These are phyloP conservation scores for Pythium utonaiense DNA, from an alignment of 352 stramenopile species.

Conservation along the genomic window DNA sequence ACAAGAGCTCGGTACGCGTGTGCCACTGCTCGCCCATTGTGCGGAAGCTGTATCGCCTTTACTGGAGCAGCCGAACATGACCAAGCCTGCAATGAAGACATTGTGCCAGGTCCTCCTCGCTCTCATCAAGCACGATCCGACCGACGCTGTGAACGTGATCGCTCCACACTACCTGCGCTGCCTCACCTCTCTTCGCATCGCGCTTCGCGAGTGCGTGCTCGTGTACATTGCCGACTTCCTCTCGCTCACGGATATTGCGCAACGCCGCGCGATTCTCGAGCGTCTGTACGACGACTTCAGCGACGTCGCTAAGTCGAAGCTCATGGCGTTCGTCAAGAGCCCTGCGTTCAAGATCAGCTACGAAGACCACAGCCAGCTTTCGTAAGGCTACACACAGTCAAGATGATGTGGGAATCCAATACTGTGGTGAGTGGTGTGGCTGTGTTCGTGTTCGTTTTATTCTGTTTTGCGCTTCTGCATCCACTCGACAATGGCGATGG, in stretches of 20 bases:
- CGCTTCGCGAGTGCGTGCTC: conserved; percentile 60
- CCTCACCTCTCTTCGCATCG: conserved; percentile 38
- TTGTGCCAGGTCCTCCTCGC: conserved; percentile 68
- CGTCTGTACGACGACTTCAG: conserved; percentile 70
- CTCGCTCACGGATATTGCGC: conserved; percentile 38
- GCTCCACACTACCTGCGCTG: conserved; percentile 51
- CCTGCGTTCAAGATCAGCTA: conserved; percentile 41
- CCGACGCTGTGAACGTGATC: conserved; percentile 31
- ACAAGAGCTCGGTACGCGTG: conserved; percentile 32
- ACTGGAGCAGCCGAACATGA: conserved; percentile 38
- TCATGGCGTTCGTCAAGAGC: conserved; percentile 71
- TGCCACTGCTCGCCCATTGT: conserved; percentile 41
- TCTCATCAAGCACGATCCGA: conserved; percentile 50
- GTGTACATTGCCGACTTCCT: conserved; percentile 66
- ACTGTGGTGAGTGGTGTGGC: no score
- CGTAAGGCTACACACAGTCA: not conserved
- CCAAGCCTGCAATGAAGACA: conserved; percentile 52
- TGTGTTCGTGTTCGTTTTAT: conserved; percentile 1
- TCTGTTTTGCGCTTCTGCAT: conserved; percentile 20
- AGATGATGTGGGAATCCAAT: not conserved
- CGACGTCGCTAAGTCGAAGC: conserved; percentile 72
- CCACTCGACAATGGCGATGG: conserved; percentile 13
- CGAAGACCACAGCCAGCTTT: not conserved
- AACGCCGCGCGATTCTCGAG: conserved; percentile 56
- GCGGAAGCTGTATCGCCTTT: conserved; percentile 38